A percentile compares a stretch with the other conserved stretches of the same genome.
phyloP scores from a whole-genome alignment of 2,329 filamentous ascomycete genomes.

The Aspergillus tamarii region DNA sequence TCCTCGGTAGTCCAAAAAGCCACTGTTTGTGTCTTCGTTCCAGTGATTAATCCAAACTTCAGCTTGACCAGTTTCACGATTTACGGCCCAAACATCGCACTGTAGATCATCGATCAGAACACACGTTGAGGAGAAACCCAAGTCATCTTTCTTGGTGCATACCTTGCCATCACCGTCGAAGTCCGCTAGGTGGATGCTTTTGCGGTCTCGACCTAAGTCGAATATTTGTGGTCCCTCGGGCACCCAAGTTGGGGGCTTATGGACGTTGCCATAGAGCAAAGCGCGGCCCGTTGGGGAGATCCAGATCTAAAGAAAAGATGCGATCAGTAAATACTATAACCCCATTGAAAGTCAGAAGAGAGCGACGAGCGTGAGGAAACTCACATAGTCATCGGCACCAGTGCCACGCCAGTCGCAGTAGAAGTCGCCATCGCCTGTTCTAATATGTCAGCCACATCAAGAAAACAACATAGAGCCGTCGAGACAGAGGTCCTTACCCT shows the following conservation, averaged over 20 bases:
- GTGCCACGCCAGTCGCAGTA: constrained; percentile 8
- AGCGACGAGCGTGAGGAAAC: too few species aligned
- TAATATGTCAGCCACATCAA: not conserved
- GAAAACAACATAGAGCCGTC: too few species aligned
- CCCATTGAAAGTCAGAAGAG: too few species aligned
- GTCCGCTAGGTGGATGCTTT: constrained; percentile 38
- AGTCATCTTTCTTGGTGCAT: too few species aligned
- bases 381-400: constrained; percentile 6
- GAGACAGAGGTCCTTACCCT: too few species aligned
- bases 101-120: not conserved
- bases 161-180: constrained; percentile 38
- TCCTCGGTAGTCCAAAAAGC: not conserved
- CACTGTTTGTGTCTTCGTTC: not conserved
- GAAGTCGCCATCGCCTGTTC: not conserved
- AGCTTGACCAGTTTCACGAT: not conserved
- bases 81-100: not conserved
- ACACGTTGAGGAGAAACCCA: too few species aligned
- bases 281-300: not conserved
- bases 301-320: not conserved
- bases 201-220: not conserved
- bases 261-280: not conserved
- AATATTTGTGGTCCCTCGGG: not conserved
- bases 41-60: not conserved
- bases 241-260: not conserved
- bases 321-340: too few species aligned